Base-by-base conservation (phyloP, 768 basidiomycete species). In the Auricularia sp. region DNA sequence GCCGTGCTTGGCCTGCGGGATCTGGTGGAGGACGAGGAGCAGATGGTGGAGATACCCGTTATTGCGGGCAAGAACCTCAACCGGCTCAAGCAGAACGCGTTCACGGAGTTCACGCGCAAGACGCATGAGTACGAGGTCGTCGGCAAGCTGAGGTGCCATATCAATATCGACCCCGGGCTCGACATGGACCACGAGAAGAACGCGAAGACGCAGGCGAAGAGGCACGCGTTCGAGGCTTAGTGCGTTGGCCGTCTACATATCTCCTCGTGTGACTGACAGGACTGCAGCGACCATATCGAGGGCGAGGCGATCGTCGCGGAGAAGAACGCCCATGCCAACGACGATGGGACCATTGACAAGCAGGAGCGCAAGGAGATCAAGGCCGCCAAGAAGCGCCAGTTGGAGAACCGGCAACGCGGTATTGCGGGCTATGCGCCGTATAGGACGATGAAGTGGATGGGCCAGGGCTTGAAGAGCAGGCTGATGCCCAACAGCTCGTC, bases 1-100 rank as follows among this genome's bases (percentile, higher is more conserved):
- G 81, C 80, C 1, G 76, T 81, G 1, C 73, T 83, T 11, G 84
- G 83, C 83, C 72, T 85, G 62, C 77, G 81, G 63, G 83, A 85
- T 66, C 64, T 84, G 29, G 78, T 77, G 61, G 84, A 85, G 68
- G 78, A 81, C 69, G 75, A 80, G 35, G 76, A 78, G 64, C 75
- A 76, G 58, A 74, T 76, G 51, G 72, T 84, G 29, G 76, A 80
- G 66, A 64, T 83, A 2, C 78, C 83, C 4, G 71, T 84, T 33
- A 64, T 83, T 58, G 71, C 74, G 33, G 71, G 75, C 66, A 80
- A 42, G 47, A 51, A 51, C 47, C 63, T 79, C 54, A 65, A 66
- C 39, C 73, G 72, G 43, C 70, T 83, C 11, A 69, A 77, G 54
- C 78, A 79, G 67, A 79, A 81, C 69, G 75, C 73, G 66, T 72